Base-by-base conservation (phyloP, 768 basidiomycete species). In the Dioszegia hungarica region DNA sequence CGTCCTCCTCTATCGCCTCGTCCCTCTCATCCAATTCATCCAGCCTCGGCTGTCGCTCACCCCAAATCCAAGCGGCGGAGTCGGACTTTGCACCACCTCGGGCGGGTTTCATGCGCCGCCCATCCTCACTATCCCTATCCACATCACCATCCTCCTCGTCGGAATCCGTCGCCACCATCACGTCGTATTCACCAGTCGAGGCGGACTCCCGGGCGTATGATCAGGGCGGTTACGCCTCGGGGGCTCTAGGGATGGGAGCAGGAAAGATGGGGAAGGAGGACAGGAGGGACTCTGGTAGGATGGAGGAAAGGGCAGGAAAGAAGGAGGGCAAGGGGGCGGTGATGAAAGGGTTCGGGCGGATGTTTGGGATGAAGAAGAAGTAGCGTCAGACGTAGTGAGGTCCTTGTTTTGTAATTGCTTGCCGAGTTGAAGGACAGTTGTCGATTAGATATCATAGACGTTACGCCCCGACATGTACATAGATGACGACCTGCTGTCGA, bases 351-450 rank as follows among this genome's bases (percentile, higher is more conserved):
- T 38, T 51, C 14, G 49, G 49, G 11, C 37, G 22, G 49, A 51
- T 51, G 36, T 51, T 51, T 38, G 49, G 49, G 36, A 51, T 38
- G 36, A 51, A 51, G 49, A 51, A 51, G 36, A 51, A 38, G n/a
- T n/a, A n/a, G n/a, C n/a, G n/a, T n/a, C n/a, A n/a, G n/a, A n/a
- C n/a, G n/a, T n/a, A n/a, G n/a, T n/a, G n/a, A n/a, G n/a, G n/a
- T n/a, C n/a, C n/a, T n/a, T n/a, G n/a, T n/a, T n/a, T n/a, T n/a
- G n/a, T n/a, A n/a, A n/a, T n/a, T n/a, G n/a, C n/a, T n/a, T n/a
- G n/a, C n/a, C n/a, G n/a, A n/a, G n/a, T n/a, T n/a, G n/a, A n/a
- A 36, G n/a, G 22, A 20, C 17, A 47, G 31, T 19, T 49, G 17
- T 22, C 15, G 17, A 14, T 19, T 3, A n/a, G n/a, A n/a, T n/a